Evolutionary conservation across 2,329 filamentous ascomycete species (phyloP), one percentile per base, ranked within the genome.

Genomic region (Graphilbum ipis-grandicollis): DNA sequence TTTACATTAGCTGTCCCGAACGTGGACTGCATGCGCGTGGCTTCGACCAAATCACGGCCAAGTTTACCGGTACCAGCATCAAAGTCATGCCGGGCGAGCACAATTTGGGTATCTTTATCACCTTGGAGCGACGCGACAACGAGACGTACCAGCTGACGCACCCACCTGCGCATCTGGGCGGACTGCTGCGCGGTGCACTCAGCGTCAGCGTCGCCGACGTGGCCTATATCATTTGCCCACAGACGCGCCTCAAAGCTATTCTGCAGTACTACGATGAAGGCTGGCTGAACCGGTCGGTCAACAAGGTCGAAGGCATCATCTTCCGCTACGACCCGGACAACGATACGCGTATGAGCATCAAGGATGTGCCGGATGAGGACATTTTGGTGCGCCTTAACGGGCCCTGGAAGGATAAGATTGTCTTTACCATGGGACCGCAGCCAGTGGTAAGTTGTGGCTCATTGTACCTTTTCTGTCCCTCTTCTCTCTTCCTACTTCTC

Each of bases 111-210:
- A 96, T 98, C 48, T 98, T 94, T 59, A 78, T 98, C 54, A 86
- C 74, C 9, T 60, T 96, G 19, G 74, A 84, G 49, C 78, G 75
- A 44, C 69, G 81, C 37, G 74, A 79, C 47, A 71, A 88, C 51
- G 90, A 98, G 60, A 81, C 86, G 43, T 98, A 98, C 56, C 85
- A 93, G 52, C 71, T 98, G 43, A 93, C 81, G 5, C 90, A 98
- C 56, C 90, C 90, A 4, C 76, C 82, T n/a, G 90, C 90, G 7
- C 83, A 93, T 51, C 65, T 98, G 2, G 85, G 86, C 21, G 90
- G 90, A 15, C 65, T 98, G 37, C 59, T 98, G 33, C 71, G 86
- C 46, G 90, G 90, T 19, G 76, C 80, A n/a, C 63, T 96, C 35
- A 86, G 78, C 48, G 78, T 98, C 43, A 86, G 79, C 9, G 90